Percentiles rank a stretch among this genome's conserved stretches.
phyloP scores from a whole-genome alignment of 176 grass and related monocot species.

The Bonia amplexicaulis region DNA sequence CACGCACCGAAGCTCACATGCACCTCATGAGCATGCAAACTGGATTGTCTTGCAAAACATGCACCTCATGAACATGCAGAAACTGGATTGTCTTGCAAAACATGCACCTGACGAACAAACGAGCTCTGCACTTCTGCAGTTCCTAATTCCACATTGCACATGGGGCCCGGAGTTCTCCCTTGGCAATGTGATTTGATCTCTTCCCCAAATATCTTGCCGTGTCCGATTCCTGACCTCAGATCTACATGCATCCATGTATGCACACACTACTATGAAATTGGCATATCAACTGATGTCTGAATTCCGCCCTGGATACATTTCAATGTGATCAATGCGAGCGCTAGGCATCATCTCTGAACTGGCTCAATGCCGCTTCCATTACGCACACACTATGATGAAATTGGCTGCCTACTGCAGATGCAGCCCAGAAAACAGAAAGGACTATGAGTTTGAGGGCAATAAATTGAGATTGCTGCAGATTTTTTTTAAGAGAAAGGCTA shows the following conservation, averaged over 20 bases:
- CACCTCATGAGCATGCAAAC: neutral
- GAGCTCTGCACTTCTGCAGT: neutral
- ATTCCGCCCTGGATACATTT: too few relatives aligned
- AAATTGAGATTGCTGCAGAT: too few relatives aligned
- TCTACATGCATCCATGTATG: neutral
- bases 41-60: neutral
- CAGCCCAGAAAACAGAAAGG: too few relatives aligned
- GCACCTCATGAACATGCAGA: neutral
- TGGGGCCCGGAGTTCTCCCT: neutral
- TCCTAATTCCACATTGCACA: neutral
- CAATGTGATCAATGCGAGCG: too few relatives aligned
- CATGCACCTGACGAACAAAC: neutral
- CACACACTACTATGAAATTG: neutral
- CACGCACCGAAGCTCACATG: neutral
- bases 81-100: neutral
- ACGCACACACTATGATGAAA: too few relatives aligned
- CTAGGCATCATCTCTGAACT: too few relatives aligned
- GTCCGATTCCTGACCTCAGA: neutral
- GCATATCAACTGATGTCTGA: too few relatives aligned
- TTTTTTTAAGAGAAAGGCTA: too few relatives aligned
- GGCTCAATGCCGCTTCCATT: too few relatives aligned
- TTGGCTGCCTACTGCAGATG: too few relatives aligned
- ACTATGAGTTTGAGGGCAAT: too few relatives aligned
- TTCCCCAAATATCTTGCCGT: neutral
- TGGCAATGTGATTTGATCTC: neutral